Evolutionary conservation across 129 eudicot genomes (phyloP), one percentile per base, ranked within the genome.

Genomic region (Flaveria linearis): DNA sequence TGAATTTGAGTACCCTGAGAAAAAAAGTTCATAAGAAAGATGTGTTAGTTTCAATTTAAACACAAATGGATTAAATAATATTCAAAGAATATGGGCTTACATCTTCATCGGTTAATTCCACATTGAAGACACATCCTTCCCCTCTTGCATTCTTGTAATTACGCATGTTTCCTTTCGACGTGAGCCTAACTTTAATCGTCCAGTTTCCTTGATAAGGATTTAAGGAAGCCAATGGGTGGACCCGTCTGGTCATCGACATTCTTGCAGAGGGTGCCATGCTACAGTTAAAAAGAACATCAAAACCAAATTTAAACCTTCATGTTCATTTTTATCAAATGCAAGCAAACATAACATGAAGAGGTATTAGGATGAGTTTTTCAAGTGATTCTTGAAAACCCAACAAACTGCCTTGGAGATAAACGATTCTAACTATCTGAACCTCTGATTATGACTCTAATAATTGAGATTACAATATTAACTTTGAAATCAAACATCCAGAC

Each of bases 201-300:
- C 99, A 91, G 67, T 89, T 94, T 58, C 97, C 97, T 85, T 87
- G 96, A 62, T 94, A 94, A 57, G 99, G 99, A 61, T 94, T 89
- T 80, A 94, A 82, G 16, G 99, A 94, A 52, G 90, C 96, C 4
- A 94, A 79, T 60, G 99, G 99, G 53, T 88, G 96, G 64, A 94
- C 90, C 75, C 97, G 81, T 10, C 97, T 58, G 0, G 96, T 89
- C 91, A 94, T 91, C 1, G 97, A 85, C 92, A 85, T 89, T 52
- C 97, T 65, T 12, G 94, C 99, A 79, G 96, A 69, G 1, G 97
- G 99, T 33, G 97, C 96, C 88, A 77, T 84, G 57, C 99, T 94
- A 71, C 57, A 75, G 10, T 52, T 46, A 47, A n/a, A 72, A 41
- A 28, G 1, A 42, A 16, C 26, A 30, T 13, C 18, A 20, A 1